Evolutionary conservation across 1,284 basidiomycete genomes (phyloP).

Genomic region (Trichosporon ovoides): DNA sequence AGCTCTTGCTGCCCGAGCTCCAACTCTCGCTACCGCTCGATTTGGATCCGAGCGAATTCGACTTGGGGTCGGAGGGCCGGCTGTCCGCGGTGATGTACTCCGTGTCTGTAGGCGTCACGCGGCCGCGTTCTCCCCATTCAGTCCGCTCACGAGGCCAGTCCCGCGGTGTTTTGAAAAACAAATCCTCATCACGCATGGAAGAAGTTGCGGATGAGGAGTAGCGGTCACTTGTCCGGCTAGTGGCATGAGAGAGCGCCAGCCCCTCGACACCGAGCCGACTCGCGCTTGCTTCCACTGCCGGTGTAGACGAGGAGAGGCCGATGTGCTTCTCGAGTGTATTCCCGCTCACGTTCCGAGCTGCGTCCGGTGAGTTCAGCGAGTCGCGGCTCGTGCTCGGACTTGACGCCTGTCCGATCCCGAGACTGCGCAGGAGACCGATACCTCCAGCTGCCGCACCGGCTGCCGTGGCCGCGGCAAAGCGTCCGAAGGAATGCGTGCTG

Average conservation of each 20-base stretch:
- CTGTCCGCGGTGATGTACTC: constrained; percentile 14
- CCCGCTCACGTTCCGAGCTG: constrained; percentile 15
- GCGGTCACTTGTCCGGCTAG: constrained; percentile 5
- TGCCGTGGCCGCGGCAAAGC: constrained; percentile 4
- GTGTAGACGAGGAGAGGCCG: constrained; percentile 3
- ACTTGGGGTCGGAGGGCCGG: not conserved
- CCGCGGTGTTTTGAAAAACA: constrained; percentile 13
- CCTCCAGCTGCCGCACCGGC: constrained; percentile 8
- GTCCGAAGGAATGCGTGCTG: constrained; percentile 7
- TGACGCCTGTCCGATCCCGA: constrained; percentile 11
- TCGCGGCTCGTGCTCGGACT: not conserved
- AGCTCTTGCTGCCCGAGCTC: constrained; percentile 13
- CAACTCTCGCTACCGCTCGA: not conserved
- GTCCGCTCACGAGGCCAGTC: not conserved
- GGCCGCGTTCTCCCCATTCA: not conserved
- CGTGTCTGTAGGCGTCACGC: not conserved
- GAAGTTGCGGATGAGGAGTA: constrained; percentile 3
- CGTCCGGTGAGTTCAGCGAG: not conserved
- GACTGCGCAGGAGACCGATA: constrained; percentile 11
- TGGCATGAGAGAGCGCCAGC: not conserved
- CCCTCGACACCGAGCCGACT: not conserved
- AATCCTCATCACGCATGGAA: constrained; percentile 14
- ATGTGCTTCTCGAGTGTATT: constrained; percentile 22
- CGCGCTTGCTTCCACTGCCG: not conserved
- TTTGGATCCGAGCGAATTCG: constrained; percentile 4